Percentiles rank a stretch among this genome's conserved stretches.
These are phyloP conservation scores for Aspergillus hortae DNA, from an alignment of 2,329 filamentous ascomycete genomes.

Conservation along the genomic window DNA sequence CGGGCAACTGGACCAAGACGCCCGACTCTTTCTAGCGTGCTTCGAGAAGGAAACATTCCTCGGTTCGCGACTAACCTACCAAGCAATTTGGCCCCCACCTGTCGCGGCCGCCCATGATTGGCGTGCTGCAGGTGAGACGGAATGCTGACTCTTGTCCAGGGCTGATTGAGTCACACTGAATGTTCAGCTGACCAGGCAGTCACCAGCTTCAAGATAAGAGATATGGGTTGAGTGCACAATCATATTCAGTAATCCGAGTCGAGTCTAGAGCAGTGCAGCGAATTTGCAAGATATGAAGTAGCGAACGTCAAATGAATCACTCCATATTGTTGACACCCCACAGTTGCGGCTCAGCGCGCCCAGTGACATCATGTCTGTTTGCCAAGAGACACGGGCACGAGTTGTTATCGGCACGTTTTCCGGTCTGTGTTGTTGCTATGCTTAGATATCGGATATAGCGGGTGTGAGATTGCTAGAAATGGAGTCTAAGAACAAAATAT, in stretches of 20 bases:
- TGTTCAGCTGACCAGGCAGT: neutral
- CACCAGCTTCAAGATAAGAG: neutral
- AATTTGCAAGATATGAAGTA: no score
- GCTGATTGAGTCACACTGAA: neutral
- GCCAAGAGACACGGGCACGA: neutral
- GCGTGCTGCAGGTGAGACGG: neutral
- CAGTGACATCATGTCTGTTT: neutral
- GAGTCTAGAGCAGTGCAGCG: no score
- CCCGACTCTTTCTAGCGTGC: conserved; percentile 22
- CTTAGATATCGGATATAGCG: neutral
- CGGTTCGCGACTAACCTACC: neutral
- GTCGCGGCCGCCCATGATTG: neutral
- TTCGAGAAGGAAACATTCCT: conserved; percentile 19
- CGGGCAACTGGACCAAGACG: neutral
- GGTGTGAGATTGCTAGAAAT: no score
- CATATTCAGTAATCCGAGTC: no score
- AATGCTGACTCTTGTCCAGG: neutral
- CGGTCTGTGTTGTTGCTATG: neutral
- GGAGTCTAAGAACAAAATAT: no score
- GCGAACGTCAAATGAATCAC: no score
- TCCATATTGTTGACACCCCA: neutral
- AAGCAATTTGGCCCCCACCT: conserved; percentile 4
- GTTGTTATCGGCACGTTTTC: no score
- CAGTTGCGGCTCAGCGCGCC: neutral
- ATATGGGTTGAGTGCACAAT: no score